Conservation (phyloP, 257 asterid species). For the Leptodermis oblonga region DNA sequence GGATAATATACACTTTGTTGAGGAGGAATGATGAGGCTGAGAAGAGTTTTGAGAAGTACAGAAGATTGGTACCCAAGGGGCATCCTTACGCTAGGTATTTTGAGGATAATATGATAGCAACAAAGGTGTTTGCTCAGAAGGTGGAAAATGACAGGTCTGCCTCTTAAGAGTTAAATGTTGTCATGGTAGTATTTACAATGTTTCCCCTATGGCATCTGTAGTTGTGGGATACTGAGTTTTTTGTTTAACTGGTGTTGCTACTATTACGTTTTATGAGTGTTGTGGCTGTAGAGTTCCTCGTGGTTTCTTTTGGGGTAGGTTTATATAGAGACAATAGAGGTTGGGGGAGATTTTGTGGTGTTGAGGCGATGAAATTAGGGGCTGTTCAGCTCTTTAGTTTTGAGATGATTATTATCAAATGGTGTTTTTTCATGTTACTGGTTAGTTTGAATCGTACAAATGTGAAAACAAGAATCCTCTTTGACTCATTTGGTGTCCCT, state of each 20-base stretch:
- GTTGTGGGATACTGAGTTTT: not conserved
- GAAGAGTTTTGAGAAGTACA: constrained; percentile 69
- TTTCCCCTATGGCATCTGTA: not conserved
- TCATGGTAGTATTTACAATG: not conserved
- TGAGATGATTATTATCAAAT: not conserved
- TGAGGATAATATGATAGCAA: constrained; percentile 85
- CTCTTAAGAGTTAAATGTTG: constrained; percentile 36
- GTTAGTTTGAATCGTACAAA: constrained; percentile 4
- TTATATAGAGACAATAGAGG: not conserved
- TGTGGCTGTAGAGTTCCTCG: not conserved
- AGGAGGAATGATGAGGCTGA: constrained; percentile 74
- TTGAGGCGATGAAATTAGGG: constrained; percentile 15
- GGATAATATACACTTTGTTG: constrained; percentile 74
- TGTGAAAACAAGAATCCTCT: not conserved
- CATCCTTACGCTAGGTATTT: constrained; percentile 79
- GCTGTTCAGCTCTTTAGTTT: not conserved
- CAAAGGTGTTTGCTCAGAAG: constrained; percentile 73
- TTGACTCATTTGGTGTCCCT: not conserved
- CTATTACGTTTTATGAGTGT: not conserved
- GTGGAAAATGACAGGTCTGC: constrained; percentile 41
- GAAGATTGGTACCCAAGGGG: constrained; percentile 75
- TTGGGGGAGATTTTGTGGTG: constrained; percentile 5
- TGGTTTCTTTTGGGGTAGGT: not conserved
- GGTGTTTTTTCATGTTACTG: not conserved
- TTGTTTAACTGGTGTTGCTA: not conserved